Percentiles rank a stretch among this genome's conserved stretches.
Conservation (phyloP, 108 stramenopile species). For the Cyclotella choctawhatcheeana region DNA sequence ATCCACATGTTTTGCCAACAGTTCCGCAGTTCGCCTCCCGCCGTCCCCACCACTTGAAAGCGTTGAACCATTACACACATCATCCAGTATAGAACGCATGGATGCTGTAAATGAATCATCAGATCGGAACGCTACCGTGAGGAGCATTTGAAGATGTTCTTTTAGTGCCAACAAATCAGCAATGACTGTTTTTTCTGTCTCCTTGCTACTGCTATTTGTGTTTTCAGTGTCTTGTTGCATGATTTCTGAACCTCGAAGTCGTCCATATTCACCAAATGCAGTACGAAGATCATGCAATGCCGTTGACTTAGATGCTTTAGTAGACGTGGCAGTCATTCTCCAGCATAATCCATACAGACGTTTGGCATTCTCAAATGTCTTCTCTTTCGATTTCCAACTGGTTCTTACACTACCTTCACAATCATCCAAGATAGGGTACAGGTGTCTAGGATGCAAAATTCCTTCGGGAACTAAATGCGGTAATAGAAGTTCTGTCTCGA, state of each 20-base stretch:
- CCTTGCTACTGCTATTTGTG: slow-evolving; percentile 26
- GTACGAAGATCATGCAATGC: slow-evolving; percentile 33
- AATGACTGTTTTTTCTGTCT: slow-evolving; percentile 63
- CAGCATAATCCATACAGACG: slow-evolving; percentile 48
- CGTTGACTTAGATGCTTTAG: slow-evolving; percentile 10
- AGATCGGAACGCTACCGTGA: slow-evolving; percentile 63
- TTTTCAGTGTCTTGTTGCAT: slow-evolving; percentile 35
- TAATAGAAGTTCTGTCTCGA: slow-evolving; percentile 35
- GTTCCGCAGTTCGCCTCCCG: slow-evolving; percentile 79
- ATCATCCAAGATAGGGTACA: slow-evolving; percentile 49
- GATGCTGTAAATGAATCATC: slow-evolving; percentile 67
- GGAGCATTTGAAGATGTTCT: slow-evolving; percentile 56
- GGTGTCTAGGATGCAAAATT: slow-evolving; percentile 39
- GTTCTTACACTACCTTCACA: slow-evolving; percentile 7
- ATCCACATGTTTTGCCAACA: slow-evolving; percentile 91
- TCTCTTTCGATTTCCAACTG: slow-evolving; percentile 18
- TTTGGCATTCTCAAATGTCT: slow-evolving; percentile 44
- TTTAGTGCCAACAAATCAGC: slow-evolving; percentile 73
- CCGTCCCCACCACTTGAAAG: slow-evolving; percentile 36
- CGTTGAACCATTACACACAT: slow-evolving; percentile 70
- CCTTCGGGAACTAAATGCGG: slow-evolving; percentile 27
- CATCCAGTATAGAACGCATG: slow-evolving; percentile 87
- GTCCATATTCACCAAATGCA: slow-evolving; percentile 50
- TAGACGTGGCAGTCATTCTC: slow-evolving; percentile 36
- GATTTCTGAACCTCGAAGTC: slow-evolving; percentile 46